Percentiles rank a stretch among this genome's conserved stretches.
Conservation (phyloP, 495 filamentous ascomycete species). For the Neurospora cerealis region DNA sequence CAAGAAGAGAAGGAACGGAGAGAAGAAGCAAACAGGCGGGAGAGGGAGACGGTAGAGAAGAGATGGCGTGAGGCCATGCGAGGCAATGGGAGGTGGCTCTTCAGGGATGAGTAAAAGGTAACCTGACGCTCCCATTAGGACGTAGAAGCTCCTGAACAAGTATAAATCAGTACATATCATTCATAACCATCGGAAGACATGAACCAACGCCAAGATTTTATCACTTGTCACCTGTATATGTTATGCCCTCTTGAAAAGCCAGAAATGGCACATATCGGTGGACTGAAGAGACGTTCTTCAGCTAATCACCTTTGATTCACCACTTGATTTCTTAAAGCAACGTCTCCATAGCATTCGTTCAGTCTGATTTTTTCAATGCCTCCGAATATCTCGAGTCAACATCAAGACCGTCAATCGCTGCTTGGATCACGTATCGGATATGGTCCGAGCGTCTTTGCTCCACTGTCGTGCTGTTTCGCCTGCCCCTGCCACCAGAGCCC, state of each 20-base stretch:
- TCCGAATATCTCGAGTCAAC: neutral
- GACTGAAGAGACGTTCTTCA: neutral
- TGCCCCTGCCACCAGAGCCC: neutral
- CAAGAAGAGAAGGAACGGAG: conserved; percentile 61
- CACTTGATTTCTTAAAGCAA: neutral
- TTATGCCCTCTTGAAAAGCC: neutral
- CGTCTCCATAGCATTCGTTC: neutral
- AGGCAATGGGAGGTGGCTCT: conserved; percentile 61
- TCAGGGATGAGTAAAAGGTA: conserved; percentile 58
- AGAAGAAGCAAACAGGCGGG: conserved; percentile 47
- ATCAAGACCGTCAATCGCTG: neutral
- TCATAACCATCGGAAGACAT: neutral
- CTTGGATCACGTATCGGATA: neutral
- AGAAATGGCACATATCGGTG: neutral
- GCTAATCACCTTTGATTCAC: neutral
- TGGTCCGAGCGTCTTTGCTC: neutral
- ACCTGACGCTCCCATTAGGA: neutral
- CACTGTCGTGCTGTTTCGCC: neutral
- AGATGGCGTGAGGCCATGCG: conserved; percentile 76
- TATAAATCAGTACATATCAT: neutral
- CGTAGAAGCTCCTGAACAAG: neutral
- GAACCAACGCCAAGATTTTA: neutral
- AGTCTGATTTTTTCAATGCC: neutral
- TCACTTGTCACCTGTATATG: neutral
- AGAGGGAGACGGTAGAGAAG: conserved; percentile 55